phyloP scores from a whole-genome alignment of 2,329 filamentous ascomycete species.

The Biscogniauxia mediterranea region DNA sequence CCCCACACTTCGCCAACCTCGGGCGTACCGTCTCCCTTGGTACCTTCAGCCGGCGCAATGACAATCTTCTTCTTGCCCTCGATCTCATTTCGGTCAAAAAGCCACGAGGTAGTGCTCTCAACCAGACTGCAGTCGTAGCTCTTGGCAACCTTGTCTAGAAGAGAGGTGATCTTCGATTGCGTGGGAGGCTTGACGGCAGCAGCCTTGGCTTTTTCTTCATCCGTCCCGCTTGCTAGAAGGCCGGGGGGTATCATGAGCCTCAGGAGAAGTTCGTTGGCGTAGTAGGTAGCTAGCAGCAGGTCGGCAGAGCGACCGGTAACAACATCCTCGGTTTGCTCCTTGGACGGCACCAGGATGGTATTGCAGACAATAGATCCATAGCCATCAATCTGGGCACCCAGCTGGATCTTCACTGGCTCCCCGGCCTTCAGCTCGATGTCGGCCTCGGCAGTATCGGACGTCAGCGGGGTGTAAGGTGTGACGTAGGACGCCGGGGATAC shows the following conservation, averaged over 20 bases:
- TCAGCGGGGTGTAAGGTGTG: slow-evolving; percentile 93
- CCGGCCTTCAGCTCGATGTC: slow-evolving; percentile 74
- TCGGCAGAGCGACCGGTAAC: slow-evolving; percentile 80
- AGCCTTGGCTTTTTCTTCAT: slow-evolving; percentile 95
- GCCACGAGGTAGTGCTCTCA: slow-evolving; percentile 97
- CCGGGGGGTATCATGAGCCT: slow-evolving; percentile 91
- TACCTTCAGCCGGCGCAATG: slow-evolving; percentile 77
- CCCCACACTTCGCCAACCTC: slow-evolving; percentile 96
- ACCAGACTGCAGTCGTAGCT: slow-evolving; percentile 89
- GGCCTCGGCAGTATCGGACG: slow-evolving; percentile 83
- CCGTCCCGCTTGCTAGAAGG: slow-evolving; percentile 74
- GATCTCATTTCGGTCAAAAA: slow-evolving; percentile 96
- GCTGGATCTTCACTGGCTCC: slow-evolving; percentile 94
- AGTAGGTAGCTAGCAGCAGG: slow-evolving; percentile 85
- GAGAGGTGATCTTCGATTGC: slow-evolving; percentile 79
- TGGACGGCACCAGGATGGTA: slow-evolving; percentile 71
- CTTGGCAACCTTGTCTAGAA: slow-evolving; percentile 90
- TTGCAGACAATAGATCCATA: slow-evolving; percentile 96
- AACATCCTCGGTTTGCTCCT: slow-evolving; percentile 59
- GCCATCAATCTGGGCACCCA: slow-evolving; percentile 98
- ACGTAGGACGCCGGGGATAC: slow-evolving; percentile 92
- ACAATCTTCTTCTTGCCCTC: slow-evolving; percentile 98
- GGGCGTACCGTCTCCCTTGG: slow-evolving; percentile 85
- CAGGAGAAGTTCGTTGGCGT: slow-evolving; percentile 91
- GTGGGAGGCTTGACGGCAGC: slow-evolving; percentile 77